Evolutionary conservation across 768 basidiomycete species (phyloP), one percentile per base, ranked within the genome.

Genomic region (Strobilomyces dryophilus): DNA sequence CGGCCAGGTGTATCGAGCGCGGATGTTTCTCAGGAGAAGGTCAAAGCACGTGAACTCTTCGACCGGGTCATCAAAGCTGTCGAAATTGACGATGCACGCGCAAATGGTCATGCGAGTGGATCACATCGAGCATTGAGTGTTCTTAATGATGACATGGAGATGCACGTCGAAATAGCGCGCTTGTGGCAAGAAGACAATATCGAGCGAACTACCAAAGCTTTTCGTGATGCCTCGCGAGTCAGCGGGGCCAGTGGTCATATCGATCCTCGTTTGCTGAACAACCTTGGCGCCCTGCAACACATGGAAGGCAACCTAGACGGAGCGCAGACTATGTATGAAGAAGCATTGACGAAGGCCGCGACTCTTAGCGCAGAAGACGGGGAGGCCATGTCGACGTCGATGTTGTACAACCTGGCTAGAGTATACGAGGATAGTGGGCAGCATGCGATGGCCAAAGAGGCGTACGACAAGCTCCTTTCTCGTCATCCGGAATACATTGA

Each of bases 401-500:
- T 94, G 24, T 72, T 94, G 42, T 98, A 92, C 71, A 99, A 99
- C 65, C 82, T 98, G 21, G 97, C 89, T 0, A 77, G 94, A 53
- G 86, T 89, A 15, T 95, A 93, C 61, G 97, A 99, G 68, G 92
- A 93, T 44, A 76, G 81, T 49, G 87, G 87, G 1, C 85, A 91
- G 34, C 76, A 79, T 5, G 76, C 71, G 2, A 76, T 85, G 55
- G 95, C 95, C 2, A 85, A 79, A 57, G 90, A 88, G 59, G 92
- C 91, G 2, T 98, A 95, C 61, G 82, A 86, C 45, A 92, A 93
- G 69, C 76, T 98, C 9, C 71, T 98, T 34, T 74, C 82, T n/a
- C 79, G 88, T 49, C 95, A 98, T 75, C 92, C 95, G 1, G 97
- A 98, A 71, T 98, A 95, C 66, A 81, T 94, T 21, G 95, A 98